Conservation (phyloP, 768 basidiomycete species). For the Boletus edulis region DNA sequence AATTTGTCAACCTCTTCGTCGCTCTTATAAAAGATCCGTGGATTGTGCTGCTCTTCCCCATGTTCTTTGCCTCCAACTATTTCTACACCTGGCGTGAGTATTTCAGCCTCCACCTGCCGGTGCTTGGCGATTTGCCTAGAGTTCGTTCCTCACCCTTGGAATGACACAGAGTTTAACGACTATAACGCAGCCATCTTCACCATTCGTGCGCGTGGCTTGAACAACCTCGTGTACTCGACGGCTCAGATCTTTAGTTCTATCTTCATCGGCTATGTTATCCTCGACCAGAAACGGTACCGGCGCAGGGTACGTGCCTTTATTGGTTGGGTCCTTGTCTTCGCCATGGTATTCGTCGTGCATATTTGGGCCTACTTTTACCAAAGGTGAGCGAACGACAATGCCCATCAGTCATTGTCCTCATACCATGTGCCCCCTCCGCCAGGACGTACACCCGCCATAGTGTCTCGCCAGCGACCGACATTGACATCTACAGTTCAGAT, state of each 20-base stretch:
- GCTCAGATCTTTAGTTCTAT: conserved; percentile 76
- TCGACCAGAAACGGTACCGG: conserved; percentile 55
- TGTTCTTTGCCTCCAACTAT: conserved; percentile 83
- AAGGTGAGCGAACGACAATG: conserved; percentile 39
- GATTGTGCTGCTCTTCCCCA: conserved; percentile 75
- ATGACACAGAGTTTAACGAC: conserved; percentile 67
- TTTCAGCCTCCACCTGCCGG: not conserved
- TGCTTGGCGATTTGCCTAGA: not conserved
- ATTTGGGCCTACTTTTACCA: conserved; percentile 81
- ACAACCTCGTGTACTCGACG: conserved; percentile 78
- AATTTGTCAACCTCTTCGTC: conserved; percentile 65
- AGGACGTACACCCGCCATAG: conserved; percentile 57
- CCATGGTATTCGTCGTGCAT: conserved; percentile 67
- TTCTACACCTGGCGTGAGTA: conserved; percentile 81
- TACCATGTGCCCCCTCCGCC: not conserved
- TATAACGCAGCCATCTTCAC: conserved; percentile 77
- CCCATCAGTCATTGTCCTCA: not conserved
- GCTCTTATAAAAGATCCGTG: conserved; percentile 68
- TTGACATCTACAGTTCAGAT: conserved; percentile 56
- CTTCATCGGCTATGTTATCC: conserved; percentile 59
- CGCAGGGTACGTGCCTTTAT: conserved; percentile 69
- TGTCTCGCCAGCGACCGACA: conserved; percentile 35
- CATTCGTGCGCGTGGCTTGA: conserved; percentile 72
- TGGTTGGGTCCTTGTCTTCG: conserved; percentile 63
- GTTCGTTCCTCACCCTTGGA: not conserved